These are phyloP conservation scores for Talaromyces sp. DNA, from an alignment of 2,329 filamentous ascomycete species.

Conservation along the genomic window DNA sequence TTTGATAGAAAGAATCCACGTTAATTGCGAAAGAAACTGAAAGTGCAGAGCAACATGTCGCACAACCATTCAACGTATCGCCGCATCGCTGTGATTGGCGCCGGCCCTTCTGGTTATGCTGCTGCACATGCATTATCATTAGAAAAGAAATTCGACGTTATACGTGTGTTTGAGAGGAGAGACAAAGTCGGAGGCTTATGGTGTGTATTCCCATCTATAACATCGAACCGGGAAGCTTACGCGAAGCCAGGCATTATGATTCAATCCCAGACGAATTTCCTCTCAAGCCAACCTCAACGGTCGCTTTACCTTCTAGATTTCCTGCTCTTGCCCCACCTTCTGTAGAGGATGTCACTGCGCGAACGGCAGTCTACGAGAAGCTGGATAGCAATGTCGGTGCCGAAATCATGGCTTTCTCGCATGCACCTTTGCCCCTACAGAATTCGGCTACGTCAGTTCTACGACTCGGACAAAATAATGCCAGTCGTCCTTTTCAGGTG, in stretches of 20 bases:
- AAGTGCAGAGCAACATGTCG: background rate
- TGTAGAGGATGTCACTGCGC: conserved; percentile 17
- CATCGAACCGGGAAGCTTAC: background rate
- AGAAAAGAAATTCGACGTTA: conserved; percentile 25
- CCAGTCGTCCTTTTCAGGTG: conserved; percentile 19
- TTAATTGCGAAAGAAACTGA: too few species aligned
- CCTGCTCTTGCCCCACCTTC: conserved; percentile 15
- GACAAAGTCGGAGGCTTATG: conserved; percentile 26
- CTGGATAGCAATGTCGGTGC: conserved; percentile 22
- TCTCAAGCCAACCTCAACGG: background rate
- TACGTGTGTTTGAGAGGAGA: conserved; percentile 28
- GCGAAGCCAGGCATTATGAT: background rate
- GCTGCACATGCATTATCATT: conserved; percentile 24
- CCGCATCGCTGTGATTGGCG: conserved; percentile 20
- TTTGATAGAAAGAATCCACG: too few species aligned
- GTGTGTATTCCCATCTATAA: conserved; percentile 18
- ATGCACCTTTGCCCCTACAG: conserved; percentile 18
- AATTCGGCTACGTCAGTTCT: conserved; percentile 19
- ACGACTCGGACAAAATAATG: conserved; percentile 17
- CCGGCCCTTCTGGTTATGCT: conserved; percentile 25
- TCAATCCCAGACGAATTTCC: background rate
- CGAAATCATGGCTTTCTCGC: conserved; percentile 22
- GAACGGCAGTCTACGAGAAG: conserved; percentile 18
- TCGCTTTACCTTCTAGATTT: conserved; percentile 13
- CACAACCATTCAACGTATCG: conserved; percentile 11